Conservation (phyloP, 2,329 filamentous ascomycete species). For the Dactylonectria macrodidyma region DNA sequence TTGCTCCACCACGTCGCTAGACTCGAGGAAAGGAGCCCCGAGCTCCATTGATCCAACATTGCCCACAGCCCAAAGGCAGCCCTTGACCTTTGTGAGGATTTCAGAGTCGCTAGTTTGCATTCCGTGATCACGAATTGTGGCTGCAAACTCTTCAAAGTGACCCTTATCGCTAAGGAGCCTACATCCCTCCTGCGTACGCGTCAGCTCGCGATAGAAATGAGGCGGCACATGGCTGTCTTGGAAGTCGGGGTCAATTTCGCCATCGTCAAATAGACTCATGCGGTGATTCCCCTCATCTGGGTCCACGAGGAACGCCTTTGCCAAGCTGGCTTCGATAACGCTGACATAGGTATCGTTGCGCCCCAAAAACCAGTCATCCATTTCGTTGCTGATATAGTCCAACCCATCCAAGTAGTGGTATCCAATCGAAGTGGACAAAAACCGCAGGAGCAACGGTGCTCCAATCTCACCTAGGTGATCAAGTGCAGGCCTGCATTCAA, state of each 20-base stretch:
- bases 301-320: conserved; percentile 83
- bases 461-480: conserved; percentile 98
- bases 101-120: conserved; percentile 89
- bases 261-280: conserved; percentile 72
- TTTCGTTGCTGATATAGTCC: conserved; percentile 99
- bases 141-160: conserved; percentile 94
- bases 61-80: conserved; percentile 96
- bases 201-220: conserved; percentile 97
- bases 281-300: conserved; percentile 71
- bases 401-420: conserved; percentile 97
- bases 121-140: conserved; percentile 89
- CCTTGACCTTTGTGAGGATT: conserved; percentile 92
- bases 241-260: conserved; percentile 68
- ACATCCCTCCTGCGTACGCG: conserved; percentile 93
- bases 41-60: conserved; percentile 99
- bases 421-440: conserved; percentile 94
- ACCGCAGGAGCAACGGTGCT: conserved; percentile 90
- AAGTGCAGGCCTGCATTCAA: conserved; percentile 93
- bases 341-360: conserved; percentile 97
- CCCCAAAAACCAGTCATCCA: conserved; percentile 99
- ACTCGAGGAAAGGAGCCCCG: conserved; percentile 93
- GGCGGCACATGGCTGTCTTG: conserved; percentile 85
- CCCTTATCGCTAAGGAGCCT: conserved; percentile 91
- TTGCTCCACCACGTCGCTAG: conserved; percentile 87
- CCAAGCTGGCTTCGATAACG: conserved; percentile 95